Evolutionary conservation across 495 filamentous ascomycete species (phyloP).

Genomic region (Trichocladium uniseriatum): DNA sequence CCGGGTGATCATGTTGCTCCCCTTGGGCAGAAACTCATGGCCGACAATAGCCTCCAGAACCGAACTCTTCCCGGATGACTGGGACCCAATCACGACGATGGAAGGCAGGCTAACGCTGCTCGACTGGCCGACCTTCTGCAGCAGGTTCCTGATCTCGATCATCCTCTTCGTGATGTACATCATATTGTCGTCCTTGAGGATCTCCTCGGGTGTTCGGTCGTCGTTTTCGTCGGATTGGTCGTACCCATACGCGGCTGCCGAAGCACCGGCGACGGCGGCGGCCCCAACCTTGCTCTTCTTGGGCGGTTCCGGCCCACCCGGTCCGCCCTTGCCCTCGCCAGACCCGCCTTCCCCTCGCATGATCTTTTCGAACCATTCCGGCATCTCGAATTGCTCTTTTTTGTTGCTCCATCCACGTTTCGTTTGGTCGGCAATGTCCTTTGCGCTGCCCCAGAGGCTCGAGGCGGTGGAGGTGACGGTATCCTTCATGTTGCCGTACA

Average conservation of each 20-base stretch:
- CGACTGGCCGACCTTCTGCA: slow-evolving; percentile 85
- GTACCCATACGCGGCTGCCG: slow-evolving; percentile 69
- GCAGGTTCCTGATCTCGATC: slow-evolving; percentile 93
- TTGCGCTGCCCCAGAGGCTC: slow-evolving; percentile 57
- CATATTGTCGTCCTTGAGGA: slow-evolving; percentile 93
- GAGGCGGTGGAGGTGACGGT: slow-evolving; percentile 56
- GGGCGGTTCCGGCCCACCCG: slow-evolving; percentile 37
- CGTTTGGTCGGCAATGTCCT: slow-evolving; percentile 67
- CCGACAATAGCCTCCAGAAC: slow-evolving; percentile 96
- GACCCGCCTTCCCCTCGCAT: slow-evolving; percentile 49
- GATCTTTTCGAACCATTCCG: slow-evolving; percentile 79
- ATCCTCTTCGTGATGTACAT: slow-evolving; percentile 98
- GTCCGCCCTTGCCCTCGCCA: slow-evolving; percentile 34
- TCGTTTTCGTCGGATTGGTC: slow-evolving; percentile 65
- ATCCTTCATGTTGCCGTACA: slow-evolving; percentile 63
- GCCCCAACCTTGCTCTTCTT: slow-evolving; percentile 55
- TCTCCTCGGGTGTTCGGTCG: slow-evolving; percentile 45
- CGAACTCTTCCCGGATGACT: slow-evolving; percentile 96
- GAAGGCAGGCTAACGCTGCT: slow-evolving; percentile 79
- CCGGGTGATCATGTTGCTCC: slow-evolving; percentile 95
- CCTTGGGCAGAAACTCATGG: slow-evolving; percentile 96
- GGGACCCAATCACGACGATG: slow-evolving; percentile 96
- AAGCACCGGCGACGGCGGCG: slow-evolving; percentile 49
- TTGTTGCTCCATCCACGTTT: slow-evolving; percentile 71
- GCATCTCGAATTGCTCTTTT: slow-evolving; percentile 66